Evolutionary conservation across 169 alveolate species (phyloP), one percentile per base, ranked within the genome.

Genomic region (Amoebophrya sp.): DNA sequence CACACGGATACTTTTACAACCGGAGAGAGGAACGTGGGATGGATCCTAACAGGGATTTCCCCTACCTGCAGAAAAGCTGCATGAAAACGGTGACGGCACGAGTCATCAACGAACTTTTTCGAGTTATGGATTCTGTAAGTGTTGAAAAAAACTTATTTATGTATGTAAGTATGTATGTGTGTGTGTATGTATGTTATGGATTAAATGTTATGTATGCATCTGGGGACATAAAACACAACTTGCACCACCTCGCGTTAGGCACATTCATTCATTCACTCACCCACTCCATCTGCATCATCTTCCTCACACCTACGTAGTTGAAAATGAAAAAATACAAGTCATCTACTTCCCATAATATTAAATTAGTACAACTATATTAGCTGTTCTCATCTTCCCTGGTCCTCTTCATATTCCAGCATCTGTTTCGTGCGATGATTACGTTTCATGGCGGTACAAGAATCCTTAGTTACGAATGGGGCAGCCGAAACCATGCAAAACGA

Each of bases 21-120:
- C 54, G 41, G 0, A 90, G 94, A 12, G 77, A 39, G 78, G 94
- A 93, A 90, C 91, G 91, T 90, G n/a, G 41, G 41, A 91, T 91
- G 92, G 94, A 93, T 29, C 93, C 94, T 10, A 93, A 93, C 40
- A 89, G 94, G 40, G 94, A 93, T 65, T 93, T 93, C 76, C 93
- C 94, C 0, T 93, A 93, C 38, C 41, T 92, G 41, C 93, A 93
- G 89, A 41, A 55, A 54, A 26, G n/a, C 34, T 93, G 94, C 93
- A 93, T 93, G 94, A 40, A 29, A 41, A 93, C 94, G 36, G 91
- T 89, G 47, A 93, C 94, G 0, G 94, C 94, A 10, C 90, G 94
- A 10, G 94, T 92, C 0, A 91, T 93, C 41, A 93, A 93, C 39
- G 94, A 93, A 90, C 54, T 90, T 18, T 90, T 34, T 90, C 41